phyloP scores from a whole-genome alignment of 2,329 filamentous ascomycete genomes.

The Pseudopithomyces chartarum region DNA sequence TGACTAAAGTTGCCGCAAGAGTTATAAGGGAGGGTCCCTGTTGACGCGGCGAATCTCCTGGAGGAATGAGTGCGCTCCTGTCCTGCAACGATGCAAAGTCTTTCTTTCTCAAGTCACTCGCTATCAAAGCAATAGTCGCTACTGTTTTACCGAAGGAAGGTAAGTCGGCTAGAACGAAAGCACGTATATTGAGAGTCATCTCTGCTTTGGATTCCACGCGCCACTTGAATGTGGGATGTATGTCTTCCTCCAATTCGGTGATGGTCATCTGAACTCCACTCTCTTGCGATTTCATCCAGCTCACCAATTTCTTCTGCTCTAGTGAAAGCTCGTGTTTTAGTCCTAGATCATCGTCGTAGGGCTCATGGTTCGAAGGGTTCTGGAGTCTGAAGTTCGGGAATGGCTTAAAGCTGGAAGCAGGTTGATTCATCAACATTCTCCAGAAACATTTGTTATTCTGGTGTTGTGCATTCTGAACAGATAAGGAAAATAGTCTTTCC shows the following conservation, averaged over 20 bases:
- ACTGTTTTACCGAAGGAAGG: conserved; percentile 72
- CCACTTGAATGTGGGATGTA: conserved; percentile 58
- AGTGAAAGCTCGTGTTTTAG: conserved; percentile 47
- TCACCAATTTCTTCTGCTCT: conserved; percentile 60
- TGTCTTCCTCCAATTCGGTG: conserved; percentile 62
- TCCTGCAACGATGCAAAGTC: neutral
- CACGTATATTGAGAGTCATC: conserved; percentile 51
- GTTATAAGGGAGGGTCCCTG: conserved; percentile 43
- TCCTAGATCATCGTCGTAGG: conserved; percentile 40
- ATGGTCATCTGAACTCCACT: conserved; percentile 17
- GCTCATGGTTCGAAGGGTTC: conserved; percentile 46
- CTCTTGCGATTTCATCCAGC: conserved; percentile 66
- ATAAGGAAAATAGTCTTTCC: conserved; percentile 29
- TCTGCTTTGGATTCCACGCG: conserved; percentile 59
- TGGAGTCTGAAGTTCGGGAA: conserved; percentile 50
- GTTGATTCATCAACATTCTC: conserved; percentile 55
- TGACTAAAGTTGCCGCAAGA: conserved; percentile 65
- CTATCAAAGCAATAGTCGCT: conserved; percentile 61
- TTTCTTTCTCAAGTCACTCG: conserved; percentile 46
- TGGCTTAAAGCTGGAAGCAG: conserved; percentile 34
- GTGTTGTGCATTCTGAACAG: neutral
- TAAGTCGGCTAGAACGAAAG: conserved; percentile 67
- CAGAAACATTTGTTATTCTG: conserved; percentile 28
- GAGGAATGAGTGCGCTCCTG: neutral
- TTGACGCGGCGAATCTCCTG: neutral